A percentile compares a stretch with the other conserved stretches of the same genome.
These are phyloP conservation scores for Penicillium turbatum DNA, from an alignment of 495 filamentous ascomycete genomes.

Conservation along the genomic window DNA sequence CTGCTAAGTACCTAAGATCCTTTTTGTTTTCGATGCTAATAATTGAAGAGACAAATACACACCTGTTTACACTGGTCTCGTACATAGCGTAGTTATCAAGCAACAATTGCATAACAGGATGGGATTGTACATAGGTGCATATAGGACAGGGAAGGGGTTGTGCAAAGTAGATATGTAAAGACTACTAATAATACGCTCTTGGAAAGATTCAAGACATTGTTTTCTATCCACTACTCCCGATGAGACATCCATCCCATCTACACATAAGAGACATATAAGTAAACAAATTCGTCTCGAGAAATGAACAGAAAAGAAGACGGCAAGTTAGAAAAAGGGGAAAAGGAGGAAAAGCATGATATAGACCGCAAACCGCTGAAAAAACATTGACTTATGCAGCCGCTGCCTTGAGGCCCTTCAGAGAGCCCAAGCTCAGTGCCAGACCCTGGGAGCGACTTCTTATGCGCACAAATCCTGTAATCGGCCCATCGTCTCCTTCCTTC, in stretches of 20 bases:
- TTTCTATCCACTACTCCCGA: conserved; percentile 29
- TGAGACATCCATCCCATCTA: conserved; percentile 18
- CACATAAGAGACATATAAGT: conserved; percentile 28
- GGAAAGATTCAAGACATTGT: conserved; percentile 17
- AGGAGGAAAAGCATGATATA: conserved; percentile 28
- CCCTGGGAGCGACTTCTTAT: conserved; percentile 98
- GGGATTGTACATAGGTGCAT: no score
- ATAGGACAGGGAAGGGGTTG: no score
- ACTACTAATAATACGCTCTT: neutral
- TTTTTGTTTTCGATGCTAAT: no score
- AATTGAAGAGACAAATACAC: no score
- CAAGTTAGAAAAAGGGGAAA: conserved; percentile 17
- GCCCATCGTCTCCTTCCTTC: conserved; percentile 92
- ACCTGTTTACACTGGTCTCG: no score
- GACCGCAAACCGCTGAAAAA: conserved; percentile 29
- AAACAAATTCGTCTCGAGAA: conserved; percentile 32
- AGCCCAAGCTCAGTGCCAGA: conserved; percentile 87
- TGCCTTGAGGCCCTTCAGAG: conserved; percentile 85
- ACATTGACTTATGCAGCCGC: conserved; percentile 42
- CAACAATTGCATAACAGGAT: no score
- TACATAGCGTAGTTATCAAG: no score
- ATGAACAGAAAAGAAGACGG: conserved; percentile 18
- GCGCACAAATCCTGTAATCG: conserved; percentile 96
- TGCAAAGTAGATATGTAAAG: neutral
- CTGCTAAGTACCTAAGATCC: no score